Evolutionary conservation across 192 early-diverging fungal genomes (phyloP).

Genomic region (Entomortierella parvispora): DNA sequence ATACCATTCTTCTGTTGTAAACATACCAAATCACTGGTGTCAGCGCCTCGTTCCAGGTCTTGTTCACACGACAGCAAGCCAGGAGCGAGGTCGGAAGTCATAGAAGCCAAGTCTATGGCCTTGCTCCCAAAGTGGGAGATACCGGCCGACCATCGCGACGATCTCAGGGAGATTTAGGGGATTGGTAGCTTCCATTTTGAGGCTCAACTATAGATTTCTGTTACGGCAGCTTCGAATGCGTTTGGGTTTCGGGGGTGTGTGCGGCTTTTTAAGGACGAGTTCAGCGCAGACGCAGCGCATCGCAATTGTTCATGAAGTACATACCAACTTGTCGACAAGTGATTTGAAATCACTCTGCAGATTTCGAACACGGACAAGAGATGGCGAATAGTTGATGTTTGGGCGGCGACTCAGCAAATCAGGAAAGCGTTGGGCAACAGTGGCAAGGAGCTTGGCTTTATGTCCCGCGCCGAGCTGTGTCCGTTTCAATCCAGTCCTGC

Average conservation of each 20-base stretch:
- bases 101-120: slow-evolving; percentile 31
- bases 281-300: too few relatives aligned
- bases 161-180: slow-evolving; percentile 44
- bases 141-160: slow-evolving; percentile 30
- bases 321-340: too few relatives aligned
- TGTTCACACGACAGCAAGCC: slow-evolving; percentile 24
- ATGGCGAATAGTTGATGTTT: too few relatives aligned
- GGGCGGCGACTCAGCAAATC: too few relatives aligned
- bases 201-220: not conserved
- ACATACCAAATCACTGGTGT: slow-evolving; percentile 42
- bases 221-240: not conserved
- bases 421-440: too few relatives aligned
- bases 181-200: slow-evolving; percentile 10
- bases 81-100: slow-evolving; percentile 31
- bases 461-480: too few relatives aligned
- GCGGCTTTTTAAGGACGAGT: not conserved
- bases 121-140: slow-evolving; percentile 43
- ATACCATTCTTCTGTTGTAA: slow-evolving; percentile 32
- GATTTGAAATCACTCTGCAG: too few relatives aligned
- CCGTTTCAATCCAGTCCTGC: too few relatives aligned
- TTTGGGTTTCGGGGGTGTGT: not conserved
- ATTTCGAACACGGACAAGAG: too few relatives aligned
- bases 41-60: slow-evolving; percentile 33
- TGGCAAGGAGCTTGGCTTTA: too few relatives aligned
- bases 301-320: too few relatives aligned